These are phyloP conservation scores for Cornus suecica DNA, from an alignment of 148 eudicot genomes.

Conservation along the genomic window DNA sequence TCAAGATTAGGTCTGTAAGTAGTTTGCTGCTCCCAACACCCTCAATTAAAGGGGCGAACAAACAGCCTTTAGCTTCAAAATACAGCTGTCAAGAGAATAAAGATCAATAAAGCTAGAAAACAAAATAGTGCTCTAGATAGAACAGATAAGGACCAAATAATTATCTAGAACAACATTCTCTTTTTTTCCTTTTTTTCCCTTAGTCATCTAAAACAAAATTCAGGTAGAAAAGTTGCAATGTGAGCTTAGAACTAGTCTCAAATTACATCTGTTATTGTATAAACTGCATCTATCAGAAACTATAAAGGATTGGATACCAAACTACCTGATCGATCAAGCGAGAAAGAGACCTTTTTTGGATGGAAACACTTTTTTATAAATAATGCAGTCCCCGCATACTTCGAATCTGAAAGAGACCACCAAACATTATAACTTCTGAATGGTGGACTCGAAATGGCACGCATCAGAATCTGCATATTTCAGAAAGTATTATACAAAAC, in stretches of 20 bases:
- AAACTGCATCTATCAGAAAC: background rate
- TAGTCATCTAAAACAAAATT: background rate
- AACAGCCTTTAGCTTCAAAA: too few relatives aligned
- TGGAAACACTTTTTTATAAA: conserved; percentile 77
- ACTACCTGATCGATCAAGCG: conserved; percentile 72
- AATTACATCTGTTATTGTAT: background rate
- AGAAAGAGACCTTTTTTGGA: conserved; percentile 75
- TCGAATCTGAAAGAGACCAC: conserved; percentile 99
- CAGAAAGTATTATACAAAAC: conserved; percentile 3
- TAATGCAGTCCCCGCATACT: conserved; percentile 97
- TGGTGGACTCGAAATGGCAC: conserved; percentile 80
- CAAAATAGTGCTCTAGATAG: too few relatives aligned
- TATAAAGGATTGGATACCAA: background rate
- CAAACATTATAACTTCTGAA: conserved; percentile 74
- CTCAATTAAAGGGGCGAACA: too few relatives aligned
- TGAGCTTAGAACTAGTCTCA: background rate
- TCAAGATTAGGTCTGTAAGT: too few relatives aligned
- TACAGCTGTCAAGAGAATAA: too few relatives aligned
- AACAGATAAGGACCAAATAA: background rate
- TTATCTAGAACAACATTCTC: background rate
- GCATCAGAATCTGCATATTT: conserved; percentile 65
- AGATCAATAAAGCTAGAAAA: too few relatives aligned
- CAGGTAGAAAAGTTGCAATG: background rate
- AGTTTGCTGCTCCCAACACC: too few relatives aligned
- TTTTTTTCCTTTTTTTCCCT: too few relatives aligned